Base-by-base conservation (phyloP, 176 grass and related monocot species). In the Oryza australiensis region DNA sequence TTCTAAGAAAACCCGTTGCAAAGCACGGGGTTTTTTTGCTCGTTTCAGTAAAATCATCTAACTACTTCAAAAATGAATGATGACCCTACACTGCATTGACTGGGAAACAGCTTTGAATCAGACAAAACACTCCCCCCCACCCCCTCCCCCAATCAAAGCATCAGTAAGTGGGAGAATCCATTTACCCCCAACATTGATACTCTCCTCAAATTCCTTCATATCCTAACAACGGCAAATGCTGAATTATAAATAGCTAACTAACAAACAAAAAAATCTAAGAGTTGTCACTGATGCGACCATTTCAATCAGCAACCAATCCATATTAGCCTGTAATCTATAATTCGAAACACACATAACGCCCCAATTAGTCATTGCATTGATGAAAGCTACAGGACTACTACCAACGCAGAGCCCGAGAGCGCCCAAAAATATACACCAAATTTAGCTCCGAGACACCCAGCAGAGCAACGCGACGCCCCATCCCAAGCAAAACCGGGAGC, bases 41-140 rank as follows among this genome's bases (percentile, higher is more conserved):
- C n/a, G n/a, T n/a, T 79, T 62, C 81, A 80, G 46, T 41, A 74
- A 60, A 68, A 37, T 22, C 24, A 32, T 41, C 3, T n/a, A 60
- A 41, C 62, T 75, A 60, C 68, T 24, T 32, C 43, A 28, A 51
- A 48, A 12, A 76, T 20, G 27, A n/a, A 7, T 18, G 24, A 68
- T 66, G 53, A 42, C 5, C 62, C 13, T 70, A 51, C 9, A 28
- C 55, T 74, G 51, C 75, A 90, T 83, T 83, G 66, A 86, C 43
- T 37, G 37, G 51, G 67, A 45, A 89, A 42, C 20, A 42, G 51
- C 49, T 46, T 16, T 8, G 62, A 76, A 82, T 34, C 4, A 3
- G 33, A 26, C 24, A 85, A 76, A 72, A 7, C 6, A 37, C 32
- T 26, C 35, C 35, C n/a, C n/a, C n/a, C 11, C 6, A 37, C 32